These are phyloP conservation scores for Boletellus ananiceps DNA, from an alignment of 768 basidiomycete species.

Conservation along the genomic window DNA sequence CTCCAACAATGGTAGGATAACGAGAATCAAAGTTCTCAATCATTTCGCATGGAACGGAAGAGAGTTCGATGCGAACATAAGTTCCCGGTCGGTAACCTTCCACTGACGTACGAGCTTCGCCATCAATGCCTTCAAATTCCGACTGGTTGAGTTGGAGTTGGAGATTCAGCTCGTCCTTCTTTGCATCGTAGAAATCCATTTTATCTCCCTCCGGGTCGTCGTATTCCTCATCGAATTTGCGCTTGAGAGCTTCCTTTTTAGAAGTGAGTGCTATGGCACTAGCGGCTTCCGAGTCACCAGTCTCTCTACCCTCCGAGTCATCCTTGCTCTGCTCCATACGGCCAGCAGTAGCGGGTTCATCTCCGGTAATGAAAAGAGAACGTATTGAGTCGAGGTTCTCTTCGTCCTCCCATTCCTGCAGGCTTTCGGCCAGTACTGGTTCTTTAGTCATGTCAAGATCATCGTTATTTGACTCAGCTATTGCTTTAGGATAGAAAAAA, in stretches of 20 bases:
- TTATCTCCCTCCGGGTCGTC: constrained; percentile 80
- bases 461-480: constrained; percentile 38
- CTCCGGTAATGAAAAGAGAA: constrained; percentile 86
- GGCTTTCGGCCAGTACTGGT: constrained; percentile 39
- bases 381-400: constrained; percentile 82
- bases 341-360: constrained; percentile 29
- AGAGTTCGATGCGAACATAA: constrained; percentile 90
- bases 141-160: constrained; percentile 79
- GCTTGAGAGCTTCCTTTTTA: constrained; percentile 89
- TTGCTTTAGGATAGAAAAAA: constrained; percentile 62
- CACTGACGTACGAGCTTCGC: constrained; percentile 73
- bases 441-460: constrained; percentile 70
- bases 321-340: constrained; percentile 41
- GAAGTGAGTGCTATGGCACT: constrained; percentile 57
- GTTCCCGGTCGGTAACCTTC: constrained; percentile 89
- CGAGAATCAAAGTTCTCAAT: constrained; percentile 89
- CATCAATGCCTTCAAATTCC: constrained; percentile 79
- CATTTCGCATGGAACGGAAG: constrained; percentile 83
- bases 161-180: constrained; percentile 86
- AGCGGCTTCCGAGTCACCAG: constrained; percentile 28
- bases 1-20: constrained; percentile 90
- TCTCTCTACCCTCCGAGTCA: constrained; percentile 34
- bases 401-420: constrained; percentile 81
- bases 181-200: constrained; percentile 84
- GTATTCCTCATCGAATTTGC: constrained; percentile 96